Base-by-base conservation (phyloP, 208 protist species). In the Acanthamoeba sp. region DNA sequence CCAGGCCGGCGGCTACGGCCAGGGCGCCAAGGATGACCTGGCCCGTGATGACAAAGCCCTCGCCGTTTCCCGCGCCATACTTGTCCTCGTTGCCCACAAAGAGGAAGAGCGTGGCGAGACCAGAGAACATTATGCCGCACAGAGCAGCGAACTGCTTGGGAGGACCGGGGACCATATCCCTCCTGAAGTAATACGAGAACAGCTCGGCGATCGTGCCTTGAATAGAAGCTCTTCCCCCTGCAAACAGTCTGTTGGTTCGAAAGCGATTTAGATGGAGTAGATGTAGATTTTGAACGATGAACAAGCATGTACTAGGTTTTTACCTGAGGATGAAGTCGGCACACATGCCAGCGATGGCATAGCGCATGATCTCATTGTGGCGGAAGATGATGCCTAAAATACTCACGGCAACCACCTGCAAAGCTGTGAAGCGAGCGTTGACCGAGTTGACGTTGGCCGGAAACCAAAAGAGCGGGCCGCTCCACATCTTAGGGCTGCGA, bases 81-180 rank as follows among this genome's bases (percentile, higher is more conserved):
- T 84, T 10, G 76, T 38, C 73, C 16, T 87, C 59, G 10, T n/a
- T 38, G 5, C 48, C 87, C 1, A 50, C 36, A 52, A 95, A 95
- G 32, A 94, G 91, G 34, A 84, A 84, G 42, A 76, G 34, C 27
- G 69, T 94, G 55, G 88, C 88, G 9, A 94, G 52, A 24, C 69
- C 88, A 29, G 94, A 95, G 66, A 95, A 94, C 16, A 88, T 93
- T 48, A 94, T 76, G 71, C 94, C 94, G 38, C 94, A 95, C 27
- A 95, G 36, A 10, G 40, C 55, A 16, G 94, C 94, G 69, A 95
- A 95, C 55, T 95, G 94, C 55, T 95, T 95, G 36, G 87, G 87
- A 45, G 94, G 87, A 24, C 94, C 94, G 36, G 94, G 20, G 9
- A 92, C 48, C 12, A 90, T 52, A 27, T 94, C 52, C 9, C 40